phyloP scores from a whole-genome alignment of 75 land plant species.

The Larix kaempferi region DNA sequence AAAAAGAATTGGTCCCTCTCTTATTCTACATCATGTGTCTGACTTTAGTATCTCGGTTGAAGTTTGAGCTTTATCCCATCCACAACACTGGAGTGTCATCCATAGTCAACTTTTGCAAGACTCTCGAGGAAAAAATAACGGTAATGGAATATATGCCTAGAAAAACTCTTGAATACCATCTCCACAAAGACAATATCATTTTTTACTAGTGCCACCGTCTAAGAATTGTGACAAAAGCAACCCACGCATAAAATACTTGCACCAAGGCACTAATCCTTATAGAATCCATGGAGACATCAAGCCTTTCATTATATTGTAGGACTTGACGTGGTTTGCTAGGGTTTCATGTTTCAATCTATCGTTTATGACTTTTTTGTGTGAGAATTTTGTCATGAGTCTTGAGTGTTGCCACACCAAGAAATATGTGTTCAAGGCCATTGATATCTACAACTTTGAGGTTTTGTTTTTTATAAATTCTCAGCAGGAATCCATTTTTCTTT shows the following conservation, averaged over 20 bases:
- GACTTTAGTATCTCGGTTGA: conserved; percentile 27
- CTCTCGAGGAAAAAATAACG: conserved; percentile 46
- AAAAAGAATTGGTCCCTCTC: conserved; percentile 35
- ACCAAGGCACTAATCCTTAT: conserved; percentile 23
- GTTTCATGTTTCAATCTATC: conserved; percentile 44
- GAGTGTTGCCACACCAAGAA: too few relatives aligned
- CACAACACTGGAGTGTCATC: conserved; percentile 45
- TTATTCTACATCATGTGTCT: too few relatives aligned
- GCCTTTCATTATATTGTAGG: conserved; percentile 50
- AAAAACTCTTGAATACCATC: conserved; percentile 31
- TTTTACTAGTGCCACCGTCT: conserved; percentile 38
- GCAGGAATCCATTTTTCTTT: too few relatives aligned
- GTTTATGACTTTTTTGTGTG: conserved; percentile 22
- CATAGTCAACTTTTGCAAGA: conserved; percentile 39
- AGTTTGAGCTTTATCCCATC: conserved; percentile 35
- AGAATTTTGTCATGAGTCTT: conserved; percentile 10
- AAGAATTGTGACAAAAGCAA: conserved; percentile 34
- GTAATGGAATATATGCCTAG: too few relatives aligned
- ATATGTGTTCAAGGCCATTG: too few relatives aligned
- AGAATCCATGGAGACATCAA: conserved; percentile 57
- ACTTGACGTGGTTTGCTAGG: conserved; percentile 29
- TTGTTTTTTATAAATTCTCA: too few relatives aligned
- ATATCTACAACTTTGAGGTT: too few relatives aligned
- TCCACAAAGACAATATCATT: conserved; percentile 25
- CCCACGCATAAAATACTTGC: conserved; percentile 51